phyloP scores from a whole-genome alignment of 148 eudicot species.

The Silene conica region DNA sequence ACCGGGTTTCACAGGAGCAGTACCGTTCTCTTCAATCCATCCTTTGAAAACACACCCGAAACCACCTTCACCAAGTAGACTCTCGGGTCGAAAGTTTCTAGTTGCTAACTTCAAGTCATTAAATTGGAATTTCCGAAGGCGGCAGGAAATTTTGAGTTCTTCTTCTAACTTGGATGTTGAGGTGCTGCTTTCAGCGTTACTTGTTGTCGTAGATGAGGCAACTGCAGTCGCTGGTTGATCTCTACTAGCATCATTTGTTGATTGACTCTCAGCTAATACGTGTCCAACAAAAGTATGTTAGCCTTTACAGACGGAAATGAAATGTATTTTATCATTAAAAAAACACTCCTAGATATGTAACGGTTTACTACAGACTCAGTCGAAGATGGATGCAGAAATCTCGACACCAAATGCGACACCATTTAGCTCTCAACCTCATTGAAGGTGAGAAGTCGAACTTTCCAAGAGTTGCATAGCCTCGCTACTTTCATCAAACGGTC shows the following conservation, averaged over 20 bases:
- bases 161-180: conserved; percentile 66
- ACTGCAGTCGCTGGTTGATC: conserved; percentile 43
- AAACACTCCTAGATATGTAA: too few species aligned
- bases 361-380: background rate
- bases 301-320: too few species aligned
- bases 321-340: too few species aligned
- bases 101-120: conserved; percentile 64
- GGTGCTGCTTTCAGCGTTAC: conserved; percentile 65
- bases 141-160: conserved; percentile 57
- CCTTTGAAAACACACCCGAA: conserved; percentile 76
- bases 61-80: conserved; percentile 72
- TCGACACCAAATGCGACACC: background rate
- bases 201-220: conserved; percentile 47
- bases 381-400: background rate
- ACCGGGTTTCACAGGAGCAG: conserved; percentile 71
- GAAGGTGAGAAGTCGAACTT: too few species aligned
- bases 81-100: conserved; percentile 64
- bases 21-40: conserved; percentile 72
- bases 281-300: conserved; percentile 4
- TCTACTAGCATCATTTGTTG: conserved; percentile 44
- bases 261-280: conserved; percentile 46
- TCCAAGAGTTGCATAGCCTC: too few species aligned
- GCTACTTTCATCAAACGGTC: too few species aligned
- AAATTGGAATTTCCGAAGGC: conserved; percentile 59
- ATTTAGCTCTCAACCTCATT: too few species aligned